Evolutionary conservation across 169 alveolate genomes (phyloP).

Genomic region (Plasmodium vinckei): DNA sequence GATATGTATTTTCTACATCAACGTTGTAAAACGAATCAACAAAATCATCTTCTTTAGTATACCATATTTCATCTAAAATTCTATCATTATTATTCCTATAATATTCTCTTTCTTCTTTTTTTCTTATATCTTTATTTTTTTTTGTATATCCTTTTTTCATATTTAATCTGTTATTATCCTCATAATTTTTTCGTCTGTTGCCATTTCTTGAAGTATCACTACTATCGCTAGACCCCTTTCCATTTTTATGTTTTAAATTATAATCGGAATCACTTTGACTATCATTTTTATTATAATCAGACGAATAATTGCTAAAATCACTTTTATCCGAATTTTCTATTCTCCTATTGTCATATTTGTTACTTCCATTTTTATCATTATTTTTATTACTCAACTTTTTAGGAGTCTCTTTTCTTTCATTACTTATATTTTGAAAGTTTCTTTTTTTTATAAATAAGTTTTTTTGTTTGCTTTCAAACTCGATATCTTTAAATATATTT

Average conservation of each 20-base stretch:
- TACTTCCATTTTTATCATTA: not conserved
- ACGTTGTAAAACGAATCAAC: constrained; percentile 67
- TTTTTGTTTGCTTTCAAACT: not conserved
- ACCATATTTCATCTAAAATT: constrained; percentile 74
- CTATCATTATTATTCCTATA: constrained; percentile 36
- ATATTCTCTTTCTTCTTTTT: constrained; percentile 14
- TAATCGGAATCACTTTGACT: not conserved
- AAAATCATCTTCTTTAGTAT: constrained; percentile 72
- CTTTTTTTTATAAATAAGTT: constrained; percentile 11
- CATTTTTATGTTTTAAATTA: not conserved
- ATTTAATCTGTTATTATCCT: not conserved
- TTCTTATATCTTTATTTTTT: constrained; percentile 6
- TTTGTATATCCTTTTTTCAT: constrained; percentile 1
- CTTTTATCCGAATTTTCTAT: constrained; percentile 12
- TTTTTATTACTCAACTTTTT: not conserved
- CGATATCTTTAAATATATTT: constrained; percentile 23
- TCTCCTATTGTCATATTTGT: not conserved
- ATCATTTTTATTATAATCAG: not conserved
- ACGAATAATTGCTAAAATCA: not conserved
- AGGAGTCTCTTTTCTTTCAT: not conserved
- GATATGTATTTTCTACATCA: constrained; percentile 42
- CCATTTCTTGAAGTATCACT: not conserved
- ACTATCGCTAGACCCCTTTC: not conserved
- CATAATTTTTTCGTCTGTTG: not conserved
- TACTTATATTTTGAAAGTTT: not conserved